Conservation (phyloP, 192 early-diverging fungal species). For the Geranomyces variabilis region DNA sequence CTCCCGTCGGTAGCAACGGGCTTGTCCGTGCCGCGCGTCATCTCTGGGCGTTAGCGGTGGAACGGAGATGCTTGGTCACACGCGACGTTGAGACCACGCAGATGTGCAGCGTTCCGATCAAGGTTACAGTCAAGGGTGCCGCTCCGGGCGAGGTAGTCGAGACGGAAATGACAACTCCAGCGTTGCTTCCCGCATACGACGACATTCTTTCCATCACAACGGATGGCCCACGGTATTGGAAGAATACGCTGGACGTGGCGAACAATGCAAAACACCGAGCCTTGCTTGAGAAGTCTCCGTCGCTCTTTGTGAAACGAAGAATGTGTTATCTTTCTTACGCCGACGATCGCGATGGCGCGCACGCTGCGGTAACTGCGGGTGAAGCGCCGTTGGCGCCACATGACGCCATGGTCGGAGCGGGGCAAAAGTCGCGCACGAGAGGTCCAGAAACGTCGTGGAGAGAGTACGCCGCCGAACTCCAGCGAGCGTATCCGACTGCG, state of each 20-base stretch:
- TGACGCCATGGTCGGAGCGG: neutral
- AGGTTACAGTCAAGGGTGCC: constrained; percentile 10
- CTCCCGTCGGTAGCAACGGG: constrained; percentile 50
- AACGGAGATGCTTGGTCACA: constrained; percentile 68
- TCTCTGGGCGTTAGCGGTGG: constrained; percentile 78
- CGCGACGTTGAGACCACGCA: constrained; percentile 62
- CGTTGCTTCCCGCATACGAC: constrained; percentile 59
- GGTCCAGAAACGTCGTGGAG: neutral
- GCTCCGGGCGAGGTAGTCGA: neutral
- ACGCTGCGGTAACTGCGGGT: neutral
- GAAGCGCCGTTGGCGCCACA: constrained; percentile 2
- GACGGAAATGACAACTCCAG: constrained; percentile 57
- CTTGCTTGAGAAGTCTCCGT: constrained; percentile 1
- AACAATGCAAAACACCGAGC: constrained; percentile 38
- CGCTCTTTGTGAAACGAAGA: constrained; percentile 38
- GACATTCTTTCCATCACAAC: constrained; percentile 57
- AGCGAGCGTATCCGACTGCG: constrained; percentile 19
- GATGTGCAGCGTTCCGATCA: constrained; percentile 62
- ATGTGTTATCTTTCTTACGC: constrained; percentile 38
- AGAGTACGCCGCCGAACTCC: neutral
- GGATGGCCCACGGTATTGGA: constrained; percentile 61
- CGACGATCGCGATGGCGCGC: constrained; percentile 28
- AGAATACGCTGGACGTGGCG: constrained; percentile 46
- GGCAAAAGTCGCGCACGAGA: neutral
- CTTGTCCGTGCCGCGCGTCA: constrained; percentile 77